Conservation (phyloP, 352 stramenopile genomes). For the Hyaloperonospora brassicae region DNA sequence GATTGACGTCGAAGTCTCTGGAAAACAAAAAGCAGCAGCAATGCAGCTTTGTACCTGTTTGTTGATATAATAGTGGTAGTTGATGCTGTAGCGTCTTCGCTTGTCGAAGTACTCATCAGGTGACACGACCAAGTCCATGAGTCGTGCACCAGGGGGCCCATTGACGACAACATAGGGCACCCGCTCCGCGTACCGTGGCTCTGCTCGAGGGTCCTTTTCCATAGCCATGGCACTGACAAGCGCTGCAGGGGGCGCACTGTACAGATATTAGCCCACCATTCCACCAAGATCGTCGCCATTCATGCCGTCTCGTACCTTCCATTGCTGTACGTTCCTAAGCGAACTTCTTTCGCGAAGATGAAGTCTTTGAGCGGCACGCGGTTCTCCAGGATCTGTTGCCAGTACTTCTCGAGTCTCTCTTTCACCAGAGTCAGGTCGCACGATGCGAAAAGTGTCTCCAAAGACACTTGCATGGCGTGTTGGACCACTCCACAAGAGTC, state of each 20-base stretch:
- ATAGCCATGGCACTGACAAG: constrained; percentile 78
- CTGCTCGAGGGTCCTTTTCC: constrained; percentile 59
- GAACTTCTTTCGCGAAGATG: constrained; percentile 82
- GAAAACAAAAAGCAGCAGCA: background rate
- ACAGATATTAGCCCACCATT: constrained; percentile 5
- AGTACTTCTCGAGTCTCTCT: constrained; percentile 47
- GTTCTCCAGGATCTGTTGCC: constrained; percentile 59
- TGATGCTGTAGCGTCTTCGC: constrained; percentile 48
- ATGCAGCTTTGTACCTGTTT: constrained; percentile 52
- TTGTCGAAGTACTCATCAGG: constrained; percentile 60
- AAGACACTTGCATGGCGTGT: constrained; percentile 48
- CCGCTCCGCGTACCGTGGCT: constrained; percentile 77
- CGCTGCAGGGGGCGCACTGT: constrained; percentile 60
- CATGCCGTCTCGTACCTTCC: constrained; percentile 26
- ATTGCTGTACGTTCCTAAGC: constrained; percentile 71
- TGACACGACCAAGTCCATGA: constrained; percentile 88
- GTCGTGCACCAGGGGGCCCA: constrained; percentile 66
- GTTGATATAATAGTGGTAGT: constrained; percentile 91
- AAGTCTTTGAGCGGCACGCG: constrained; percentile 64
- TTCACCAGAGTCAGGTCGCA: constrained; percentile 72
- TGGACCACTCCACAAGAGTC: constrained; percentile 90
- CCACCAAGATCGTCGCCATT: background rate
- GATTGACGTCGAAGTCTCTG: background rate
- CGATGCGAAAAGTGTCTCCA: constrained; percentile 61
- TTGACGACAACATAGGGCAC: constrained; percentile 90